These are phyloP conservation scores for Globisporangium alternatum DNA, from an alignment of 352 stramenopile genomes.

Conservation along the genomic window DNA sequence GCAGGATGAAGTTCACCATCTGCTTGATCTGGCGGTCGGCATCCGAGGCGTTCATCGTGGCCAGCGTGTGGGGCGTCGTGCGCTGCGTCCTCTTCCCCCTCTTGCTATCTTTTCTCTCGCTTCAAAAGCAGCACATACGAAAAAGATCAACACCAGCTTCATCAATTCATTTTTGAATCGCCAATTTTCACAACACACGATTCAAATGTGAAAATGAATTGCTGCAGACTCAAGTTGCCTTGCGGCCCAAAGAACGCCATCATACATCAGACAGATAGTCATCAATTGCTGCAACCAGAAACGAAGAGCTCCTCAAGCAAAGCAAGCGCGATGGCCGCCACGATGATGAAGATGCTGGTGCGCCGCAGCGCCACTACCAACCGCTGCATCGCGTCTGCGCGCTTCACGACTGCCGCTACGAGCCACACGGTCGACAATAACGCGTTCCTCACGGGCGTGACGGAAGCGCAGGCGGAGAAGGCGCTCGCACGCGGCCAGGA, in stretches of 20 bases:
- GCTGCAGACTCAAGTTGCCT: not conserved
- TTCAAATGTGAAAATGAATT: slow-evolving; percentile 6
- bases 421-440: slow-evolving; percentile 42
- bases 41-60: slow-evolving; percentile 80
- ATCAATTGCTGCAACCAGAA: not conserved
- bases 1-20: slow-evolving; percentile 99
- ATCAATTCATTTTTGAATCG: slow-evolving; percentile 19
- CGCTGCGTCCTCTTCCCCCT: slow-evolving; percentile 11
- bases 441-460: slow-evolving; percentile 50
- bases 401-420: slow-evolving; percentile 28
- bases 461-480: slow-evolving; percentile 44
- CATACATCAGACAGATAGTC: not conserved
- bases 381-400: slow-evolving; percentile 5
- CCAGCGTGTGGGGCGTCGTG: slow-evolving; percentile 1
- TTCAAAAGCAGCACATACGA: not conserved
- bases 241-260: not conserved
- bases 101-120: slow-evolving; percentile 17
- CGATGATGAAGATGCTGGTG: slow-evolving; percentile 15
- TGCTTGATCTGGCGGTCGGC: slow-evolving; percentile 91
- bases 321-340: not conserved
- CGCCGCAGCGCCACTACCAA: not conserved
- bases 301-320: slow-evolving; percentile 1
- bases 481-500: slow-evolving; percentile 47
- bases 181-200: not conserved
- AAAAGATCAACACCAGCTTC: not conserved